Evolutionary conservation across 106 monocot species (phyloP).

Genomic region (Platanthera guangdongensis): DNA sequence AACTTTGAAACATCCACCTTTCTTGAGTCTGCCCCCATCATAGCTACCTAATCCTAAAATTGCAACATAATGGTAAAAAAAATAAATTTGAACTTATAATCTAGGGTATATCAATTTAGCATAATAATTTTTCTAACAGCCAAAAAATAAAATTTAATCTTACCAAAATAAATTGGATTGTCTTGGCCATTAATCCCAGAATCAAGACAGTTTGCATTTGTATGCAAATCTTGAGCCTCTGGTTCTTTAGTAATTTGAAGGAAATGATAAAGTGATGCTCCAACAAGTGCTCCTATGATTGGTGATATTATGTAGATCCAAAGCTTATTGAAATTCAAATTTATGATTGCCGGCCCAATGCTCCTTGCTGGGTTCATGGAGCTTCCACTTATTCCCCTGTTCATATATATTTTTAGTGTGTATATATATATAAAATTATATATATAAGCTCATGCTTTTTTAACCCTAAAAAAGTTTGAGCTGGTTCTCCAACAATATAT

Average conservation of each 20-base stretch:
- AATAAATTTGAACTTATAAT: background rate
- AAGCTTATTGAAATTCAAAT: background rate
- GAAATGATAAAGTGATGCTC: background rate
- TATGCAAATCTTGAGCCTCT: background rate
- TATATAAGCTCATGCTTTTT: background rate
- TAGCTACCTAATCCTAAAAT: background rate
- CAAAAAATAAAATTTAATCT: background rate
- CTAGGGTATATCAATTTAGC: background rate
- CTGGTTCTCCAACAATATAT: no score
- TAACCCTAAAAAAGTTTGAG: background rate
- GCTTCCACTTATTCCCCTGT: background rate
- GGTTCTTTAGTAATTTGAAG: constrained; percentile 1
- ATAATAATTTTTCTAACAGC: no score
- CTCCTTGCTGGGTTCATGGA: constrained; percentile 10
- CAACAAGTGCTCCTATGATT: background rate
- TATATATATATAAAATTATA: no score
- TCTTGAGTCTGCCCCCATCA: no score
- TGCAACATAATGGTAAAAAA: no score
- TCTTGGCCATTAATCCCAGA: background rate
- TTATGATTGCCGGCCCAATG: constrained; percentile 6
- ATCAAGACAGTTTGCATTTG: background rate
- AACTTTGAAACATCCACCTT: no score
- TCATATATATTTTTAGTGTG: background rate
- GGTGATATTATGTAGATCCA: constrained; percentile 15
- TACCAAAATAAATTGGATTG: constrained; percentile 1